These are phyloP conservation scores for Rubia occidens DNA, from an alignment of 305 asterid genomes.

Conservation along the genomic window DNA sequence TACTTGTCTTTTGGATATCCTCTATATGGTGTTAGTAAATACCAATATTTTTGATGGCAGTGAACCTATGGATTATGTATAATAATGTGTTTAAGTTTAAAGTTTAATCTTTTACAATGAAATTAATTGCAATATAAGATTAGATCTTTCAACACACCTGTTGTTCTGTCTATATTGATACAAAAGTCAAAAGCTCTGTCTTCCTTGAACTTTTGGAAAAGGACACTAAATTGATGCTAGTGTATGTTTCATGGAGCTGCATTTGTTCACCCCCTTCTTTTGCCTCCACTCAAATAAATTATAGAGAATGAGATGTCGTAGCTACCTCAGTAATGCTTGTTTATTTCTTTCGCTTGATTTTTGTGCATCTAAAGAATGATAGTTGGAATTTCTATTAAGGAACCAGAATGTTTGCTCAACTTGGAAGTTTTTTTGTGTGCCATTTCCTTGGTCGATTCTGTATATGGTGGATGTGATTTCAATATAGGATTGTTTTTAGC, in stretches of 20 bases:
- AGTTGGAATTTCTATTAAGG: neutral
- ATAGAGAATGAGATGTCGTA: neutral
- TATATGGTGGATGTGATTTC: neutral
- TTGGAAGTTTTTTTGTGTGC: neutral
- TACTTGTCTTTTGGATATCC: conserved; percentile 6
- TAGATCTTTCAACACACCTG: neutral
- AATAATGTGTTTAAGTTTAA: neutral
- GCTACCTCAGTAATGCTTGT: neutral
- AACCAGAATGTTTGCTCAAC: neutral
- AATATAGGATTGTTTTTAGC: neutral
- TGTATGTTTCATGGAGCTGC: neutral
- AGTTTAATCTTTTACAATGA: too few relatives aligned
- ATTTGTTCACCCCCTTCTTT: too few relatives aligned
- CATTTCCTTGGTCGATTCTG: neutral
- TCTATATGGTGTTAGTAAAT: neutral
- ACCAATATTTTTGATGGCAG: neutral
- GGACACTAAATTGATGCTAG: neutral
- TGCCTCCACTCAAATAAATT: neutral
- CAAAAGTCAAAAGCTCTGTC: neutral
- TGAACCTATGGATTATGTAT: neutral
- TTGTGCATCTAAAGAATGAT: neutral
- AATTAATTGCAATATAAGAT: neutral
- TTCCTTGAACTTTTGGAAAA: neutral
- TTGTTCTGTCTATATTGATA: neutral
- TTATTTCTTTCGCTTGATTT: neutral